Percentiles rank a stretch among this genome's conserved stretches.
Conservation (phyloP, 164 flowering plant species). For the Chloranthus sessilifolius region DNA sequence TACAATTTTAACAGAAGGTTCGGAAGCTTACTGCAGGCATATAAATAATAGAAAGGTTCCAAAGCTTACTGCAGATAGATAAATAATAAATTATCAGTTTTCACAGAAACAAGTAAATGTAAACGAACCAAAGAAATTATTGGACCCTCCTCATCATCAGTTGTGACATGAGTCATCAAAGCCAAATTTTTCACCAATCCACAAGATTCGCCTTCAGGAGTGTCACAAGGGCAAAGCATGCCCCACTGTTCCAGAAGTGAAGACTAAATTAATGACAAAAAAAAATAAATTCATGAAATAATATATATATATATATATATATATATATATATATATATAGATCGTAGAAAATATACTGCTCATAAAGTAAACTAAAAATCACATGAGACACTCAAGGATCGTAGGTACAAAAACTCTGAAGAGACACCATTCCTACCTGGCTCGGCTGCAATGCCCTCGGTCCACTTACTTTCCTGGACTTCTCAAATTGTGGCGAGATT, state of each 20-base stretch:
- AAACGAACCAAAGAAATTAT: conserved; percentile 59
- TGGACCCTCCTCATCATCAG: conserved; percentile 88
- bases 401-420: no score
- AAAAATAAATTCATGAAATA: no score
- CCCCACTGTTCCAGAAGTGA: conserved; percentile 67
- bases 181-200: conserved; percentile 96
- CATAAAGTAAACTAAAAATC: no score
- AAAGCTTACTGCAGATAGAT: no score
- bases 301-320: no score
- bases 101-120: neutral
- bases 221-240: conserved; percentile 99
- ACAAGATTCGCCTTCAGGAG: conserved; percentile 99
- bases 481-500: conserved; percentile 87
- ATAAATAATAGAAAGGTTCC: no score
- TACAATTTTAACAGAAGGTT: no score
- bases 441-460: conserved; percentile 99
- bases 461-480: conserved; percentile 97
- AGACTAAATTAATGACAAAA: conserved; percentile 1
- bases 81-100: no score
- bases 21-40: no score
- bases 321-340: no score
- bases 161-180: conserved; percentile 94
- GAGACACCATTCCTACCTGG: conserved; percentile 55
- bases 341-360: no score
- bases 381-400: no score